Evolutionary conservation across 2,329 filamentous ascomycete species (phyloP).

Genomic region (Diplodia seriata): DNA sequence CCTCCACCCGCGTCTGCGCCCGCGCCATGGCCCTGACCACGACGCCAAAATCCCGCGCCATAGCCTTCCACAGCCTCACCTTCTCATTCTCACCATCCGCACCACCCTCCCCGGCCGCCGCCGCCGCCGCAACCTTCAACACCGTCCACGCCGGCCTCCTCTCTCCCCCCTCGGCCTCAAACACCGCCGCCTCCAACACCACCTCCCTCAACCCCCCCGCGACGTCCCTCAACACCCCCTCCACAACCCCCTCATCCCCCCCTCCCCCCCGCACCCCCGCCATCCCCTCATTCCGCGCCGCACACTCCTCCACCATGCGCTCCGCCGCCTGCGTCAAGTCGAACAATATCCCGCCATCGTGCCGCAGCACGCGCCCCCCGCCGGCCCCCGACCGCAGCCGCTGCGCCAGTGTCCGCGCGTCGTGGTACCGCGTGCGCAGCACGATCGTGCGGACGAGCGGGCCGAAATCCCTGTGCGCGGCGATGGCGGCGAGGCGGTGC

Average conservation of each 20-base stretch:
- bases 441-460: background rate
- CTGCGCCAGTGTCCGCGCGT: background rate
- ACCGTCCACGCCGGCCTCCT: background rate
- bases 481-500: background rate
- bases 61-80: background rate
- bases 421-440: background rate
- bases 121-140: background rate
- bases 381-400: no score
- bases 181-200: background rate
- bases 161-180: background rate
- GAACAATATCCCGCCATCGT: no score
- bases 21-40: background rate
- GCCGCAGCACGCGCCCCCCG: no score
- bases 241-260: background rate
- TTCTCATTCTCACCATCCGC: background rate
- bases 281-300: no score
- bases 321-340: no score
- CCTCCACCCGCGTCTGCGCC: background rate
- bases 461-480: background rate
- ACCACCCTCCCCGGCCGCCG: background rate
- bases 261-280: background rate
- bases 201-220: background rate
- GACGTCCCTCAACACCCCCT: background rate
- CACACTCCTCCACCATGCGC: no score
- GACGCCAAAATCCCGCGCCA: background rate